These are phyloP conservation scores for Tuber calosporum DNA, from an alignment of 495 filamentous ascomycete genomes.

Conservation along the genomic window DNA sequence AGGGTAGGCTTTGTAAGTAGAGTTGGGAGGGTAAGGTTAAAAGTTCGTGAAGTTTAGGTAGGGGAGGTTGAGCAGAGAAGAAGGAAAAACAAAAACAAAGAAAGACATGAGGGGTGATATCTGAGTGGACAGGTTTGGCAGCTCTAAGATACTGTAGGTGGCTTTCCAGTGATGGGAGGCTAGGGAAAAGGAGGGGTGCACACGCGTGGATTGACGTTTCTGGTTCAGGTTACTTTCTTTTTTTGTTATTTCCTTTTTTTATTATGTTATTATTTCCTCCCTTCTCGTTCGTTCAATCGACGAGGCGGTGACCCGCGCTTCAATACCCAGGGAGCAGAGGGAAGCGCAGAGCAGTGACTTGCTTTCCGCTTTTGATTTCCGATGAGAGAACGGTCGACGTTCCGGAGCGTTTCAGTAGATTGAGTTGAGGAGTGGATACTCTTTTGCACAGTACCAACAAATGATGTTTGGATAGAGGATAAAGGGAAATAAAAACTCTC, in stretches of 20 bases:
- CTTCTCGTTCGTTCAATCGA: not conserved
- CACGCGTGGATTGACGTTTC: conserved; percentile 40
- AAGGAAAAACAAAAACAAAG: not conserved
- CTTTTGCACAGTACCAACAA: not conserved
- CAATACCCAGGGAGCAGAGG: not conserved
- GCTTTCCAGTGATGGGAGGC: conserved; percentile 36
- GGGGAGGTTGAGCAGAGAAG: not conserved
- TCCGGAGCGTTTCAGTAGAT: not conserved
- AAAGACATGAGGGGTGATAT: not conserved
- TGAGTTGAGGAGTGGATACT: not conserved
- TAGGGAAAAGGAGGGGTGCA: conserved; percentile 29
- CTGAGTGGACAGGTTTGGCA: conserved; percentile 22
- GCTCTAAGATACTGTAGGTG: conserved; percentile 34
- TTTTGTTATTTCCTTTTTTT: conserved; percentile 2
- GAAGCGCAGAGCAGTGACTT: not conserved
- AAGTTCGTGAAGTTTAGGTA: not conserved
- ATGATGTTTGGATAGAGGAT: not conserved
- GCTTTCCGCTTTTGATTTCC: conserved; percentile 1
- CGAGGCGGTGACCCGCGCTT: not conserved
- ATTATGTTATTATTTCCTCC: not conserved
- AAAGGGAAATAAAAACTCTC: not conserved
- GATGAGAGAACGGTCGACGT: conserved; percentile 2
- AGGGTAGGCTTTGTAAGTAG: not conserved
- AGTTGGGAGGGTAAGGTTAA: not conserved
- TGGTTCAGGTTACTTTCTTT: conserved; percentile 37